phyloP scores from a whole-genome alignment of 805 yeast species.

The Yamadazyma philogaea region DNA sequence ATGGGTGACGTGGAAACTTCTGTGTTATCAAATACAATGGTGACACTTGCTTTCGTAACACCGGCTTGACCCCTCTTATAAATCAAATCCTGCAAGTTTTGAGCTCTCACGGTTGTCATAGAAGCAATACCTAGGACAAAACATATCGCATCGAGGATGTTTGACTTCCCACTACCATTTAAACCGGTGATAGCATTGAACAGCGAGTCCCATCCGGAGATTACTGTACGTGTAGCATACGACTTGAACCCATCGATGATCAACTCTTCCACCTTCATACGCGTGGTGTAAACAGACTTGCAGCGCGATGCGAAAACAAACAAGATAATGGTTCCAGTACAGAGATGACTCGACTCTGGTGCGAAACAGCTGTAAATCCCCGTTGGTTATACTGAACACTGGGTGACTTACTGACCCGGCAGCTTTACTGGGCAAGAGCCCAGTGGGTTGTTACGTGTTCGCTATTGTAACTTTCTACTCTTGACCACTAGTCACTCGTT shows the following conservation, averaged over 20 bases:
- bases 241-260: slow-evolving; percentile 98
- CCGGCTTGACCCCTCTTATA: slow-evolving; percentile 99
- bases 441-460: too few relatives aligned
- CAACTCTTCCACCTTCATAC: slow-evolving; percentile 91
- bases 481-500: too few relatives aligned
- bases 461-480: too few relatives aligned
- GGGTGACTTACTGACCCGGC: too few relatives aligned
- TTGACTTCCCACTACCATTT: slow-evolving; percentile 97
- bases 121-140: slow-evolving; percentile 96
- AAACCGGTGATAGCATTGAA: slow-evolving; percentile 97
- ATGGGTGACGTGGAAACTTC: slow-evolving; percentile 79
- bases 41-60: slow-evolving; percentile 93
- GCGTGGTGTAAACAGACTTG: not conserved
- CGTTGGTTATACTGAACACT: too few relatives aligned
- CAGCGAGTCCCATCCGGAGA: slow-evolving; percentile 92
- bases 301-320: not conserved
- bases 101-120: slow-evolving; percentile 93
- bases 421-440: too few relatives aligned
- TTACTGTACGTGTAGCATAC: slow-evolving; percentile 93
- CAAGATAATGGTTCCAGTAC: not conserved
- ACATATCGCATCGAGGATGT: slow-evolving; percentile 94
- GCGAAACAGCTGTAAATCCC: too few relatives aligned
- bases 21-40: slow-evolving; percentile 87
- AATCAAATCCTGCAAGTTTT: slow-evolving; percentile 87
- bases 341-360: too few relatives aligned